A percentile compares a stretch with the other conserved stretches of the same genome.
phyloP scores from a whole-genome alignment of 192 early-diverging fungal genomes.

The Backusella mclennaniae region DNA sequence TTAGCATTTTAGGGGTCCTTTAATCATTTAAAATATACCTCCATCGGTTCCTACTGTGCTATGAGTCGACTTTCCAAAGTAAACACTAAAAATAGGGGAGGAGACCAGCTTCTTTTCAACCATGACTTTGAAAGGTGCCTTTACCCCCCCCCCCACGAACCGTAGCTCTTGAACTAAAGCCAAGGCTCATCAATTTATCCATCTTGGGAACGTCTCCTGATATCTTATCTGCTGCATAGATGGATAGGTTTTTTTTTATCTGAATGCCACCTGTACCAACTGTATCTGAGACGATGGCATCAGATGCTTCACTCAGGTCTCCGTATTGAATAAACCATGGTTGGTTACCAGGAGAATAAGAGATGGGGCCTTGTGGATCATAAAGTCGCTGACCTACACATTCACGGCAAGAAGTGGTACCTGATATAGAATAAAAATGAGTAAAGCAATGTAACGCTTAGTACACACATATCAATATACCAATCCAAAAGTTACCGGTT shows the following conservation, averaged over 20 bases:
- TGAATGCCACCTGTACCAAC: conserved; percentile 25
- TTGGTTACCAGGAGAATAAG: conserved; percentile 47
- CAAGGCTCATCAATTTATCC: conserved; percentile 61
- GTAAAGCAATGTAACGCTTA: no score
- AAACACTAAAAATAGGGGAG: conserved; percentile 61
- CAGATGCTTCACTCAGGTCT: neutral
- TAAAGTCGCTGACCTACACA: conserved; percentile 16
- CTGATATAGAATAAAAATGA: neutral
- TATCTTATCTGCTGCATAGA: conserved; percentile 21
- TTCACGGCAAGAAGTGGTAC: conserved; percentile 29
- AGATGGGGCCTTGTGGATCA: conserved; percentile 47
- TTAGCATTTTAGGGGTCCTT: no score
- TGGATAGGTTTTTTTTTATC: conserved; percentile 24
- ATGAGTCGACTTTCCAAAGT: conserved; percentile 32
- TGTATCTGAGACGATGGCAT: neutral
- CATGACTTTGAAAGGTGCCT: conserved; percentile 52
- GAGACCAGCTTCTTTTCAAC: conserved; percentile 46
- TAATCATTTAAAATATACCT: neutral
- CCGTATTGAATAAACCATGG: conserved; percentile 25
- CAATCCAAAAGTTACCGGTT: conserved; percentile 64
- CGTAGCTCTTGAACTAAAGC: conserved; percentile 39
- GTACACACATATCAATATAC: neutral
- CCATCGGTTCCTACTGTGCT: conserved; percentile 17
- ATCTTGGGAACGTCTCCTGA: conserved; percentile 24
- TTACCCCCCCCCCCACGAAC: conserved; percentile 35